Base-by-base conservation (phyloP, 176 grass and related monocot species). In the Musa schizocarpa region DNA sequence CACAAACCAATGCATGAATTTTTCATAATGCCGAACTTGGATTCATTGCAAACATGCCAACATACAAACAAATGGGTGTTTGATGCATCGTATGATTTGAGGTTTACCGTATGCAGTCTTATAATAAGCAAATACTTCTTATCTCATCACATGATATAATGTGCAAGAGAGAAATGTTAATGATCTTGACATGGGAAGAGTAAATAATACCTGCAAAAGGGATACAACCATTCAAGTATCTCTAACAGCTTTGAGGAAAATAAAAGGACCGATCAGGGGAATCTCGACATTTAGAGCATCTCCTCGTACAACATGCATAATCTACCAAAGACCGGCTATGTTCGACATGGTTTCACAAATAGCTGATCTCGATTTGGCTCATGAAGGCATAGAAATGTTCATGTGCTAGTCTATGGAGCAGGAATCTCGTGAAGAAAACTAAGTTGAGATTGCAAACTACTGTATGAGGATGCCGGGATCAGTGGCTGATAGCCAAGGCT, bases 401-500 rank as follows among this genome's bases (percentile, higher is more conserved):
- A 68, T 48, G 66, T 43, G 13, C 25, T 68, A 48, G 25, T 68
- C 25, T 2, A 6, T n/a, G 13, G 6, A 48, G 7, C 8, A 27
- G 2, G 11, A 68, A 43, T 17, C 13, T 49, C 14, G 3, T 5
- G 7, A 21, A 19, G 57, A 14, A n/a, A 61, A 61, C 57, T 8
- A 9, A 4, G n/a, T 7, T 61, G 6, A 34, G 64, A 16, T 67
- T 16, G 13, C 2, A 27, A 29, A 67, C 34, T 43, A 67, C 11
- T 12, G 29, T 13, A 16, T 7, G 34, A 43, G 34, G 34, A 43
- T 43, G 34, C 0, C 0, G 27, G 54, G 25, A 29, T 73, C 78
- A 87, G 65, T 83, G 80, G 64, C 71, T 87, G 22, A 80, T 79
- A 9, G 89, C 86, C 81, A 92, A 81, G 17, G 89, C 89, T 14